These are phyloP conservation scores for Sapria himalayana DNA, from an alignment of 345 rosid species.

Conservation along the genomic window DNA sequence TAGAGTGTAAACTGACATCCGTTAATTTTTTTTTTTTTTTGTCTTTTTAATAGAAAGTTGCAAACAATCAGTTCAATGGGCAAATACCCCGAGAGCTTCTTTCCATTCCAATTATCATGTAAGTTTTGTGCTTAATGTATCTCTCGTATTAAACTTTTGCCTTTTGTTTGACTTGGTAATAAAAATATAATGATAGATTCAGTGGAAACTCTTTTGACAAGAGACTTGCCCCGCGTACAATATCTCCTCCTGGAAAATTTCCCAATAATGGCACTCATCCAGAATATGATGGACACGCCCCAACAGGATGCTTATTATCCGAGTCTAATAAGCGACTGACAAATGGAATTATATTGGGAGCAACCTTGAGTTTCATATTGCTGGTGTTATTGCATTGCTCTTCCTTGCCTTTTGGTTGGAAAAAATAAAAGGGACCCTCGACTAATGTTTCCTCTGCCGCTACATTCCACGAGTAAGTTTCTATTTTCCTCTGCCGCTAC, in stretches of 20 bases:
- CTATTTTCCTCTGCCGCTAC: no score
- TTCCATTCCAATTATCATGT: conserved; percentile 52
- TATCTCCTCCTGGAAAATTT: conserved; percentile 45
- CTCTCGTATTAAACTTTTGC: neutral
- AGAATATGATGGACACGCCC: conserved; percentile 17
- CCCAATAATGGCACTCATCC: conserved; percentile 21
- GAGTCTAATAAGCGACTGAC: conserved; percentile 30
- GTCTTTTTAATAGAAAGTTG: conserved; percentile 52
- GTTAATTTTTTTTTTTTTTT: conserved; percentile 6
- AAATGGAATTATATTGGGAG: conserved; percentile 44
- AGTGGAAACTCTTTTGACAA: conserved; percentile 74
- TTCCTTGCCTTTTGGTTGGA: conserved; percentile 23
- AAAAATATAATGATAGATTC: conserved; percentile 39
- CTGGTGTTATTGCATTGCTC: conserved; percentile 26
- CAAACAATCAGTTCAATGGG: conserved; percentile 73
- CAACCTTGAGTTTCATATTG: conserved; percentile 39
- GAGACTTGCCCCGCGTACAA: conserved; percentile 43
- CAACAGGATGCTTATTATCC: conserved; percentile 20
- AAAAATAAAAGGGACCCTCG: conserved; percentile 9
- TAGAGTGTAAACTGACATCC: no score
- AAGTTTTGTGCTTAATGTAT: conserved; percentile 12
- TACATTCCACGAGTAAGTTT: no score
- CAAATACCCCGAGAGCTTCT: conserved; percentile 70
- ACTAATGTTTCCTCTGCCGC: no score
- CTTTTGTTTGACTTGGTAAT: conserved; percentile 8